These are phyloP conservation scores for Eremothecium gossypii DNA, from an alignment of 1,139 yeast genomes.

Conservation along the genomic window DNA sequence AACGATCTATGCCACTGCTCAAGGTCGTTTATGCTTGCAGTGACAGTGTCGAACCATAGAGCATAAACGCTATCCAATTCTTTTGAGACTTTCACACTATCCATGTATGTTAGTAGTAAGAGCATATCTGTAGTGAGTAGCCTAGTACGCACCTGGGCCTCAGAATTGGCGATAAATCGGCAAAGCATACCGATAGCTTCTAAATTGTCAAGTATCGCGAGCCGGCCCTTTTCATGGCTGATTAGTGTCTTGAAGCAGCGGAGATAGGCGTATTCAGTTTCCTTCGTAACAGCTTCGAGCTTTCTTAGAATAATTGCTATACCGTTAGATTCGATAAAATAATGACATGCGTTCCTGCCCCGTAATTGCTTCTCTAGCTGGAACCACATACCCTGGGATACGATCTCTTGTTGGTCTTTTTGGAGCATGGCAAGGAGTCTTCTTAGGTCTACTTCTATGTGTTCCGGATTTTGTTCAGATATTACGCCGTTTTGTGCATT, in stretches of 20 bases:
- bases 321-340: constrained; percentile 14
- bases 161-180: constrained; percentile 8
- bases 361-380: constrained; percentile 21
- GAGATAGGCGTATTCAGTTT: constrained; percentile 18
- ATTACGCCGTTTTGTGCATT: neutral
- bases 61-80: constrained; percentile 6
- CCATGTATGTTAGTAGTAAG: constrained; percentile 17
- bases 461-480: neutral
- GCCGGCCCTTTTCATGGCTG: constrained; percentile 14
- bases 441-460: neutral
- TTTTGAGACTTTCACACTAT: constrained; percentile 8
- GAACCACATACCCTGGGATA: constrained; percentile 9
- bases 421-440: neutral
- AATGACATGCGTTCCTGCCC: constrained; percentile 11
- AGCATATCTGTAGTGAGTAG: constrained; percentile 19
- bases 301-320: neutral
- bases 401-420: neutral
- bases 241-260: constrained; percentile 21
- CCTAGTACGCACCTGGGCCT: constrained; percentile 12
- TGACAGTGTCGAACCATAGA: constrained; percentile 6
- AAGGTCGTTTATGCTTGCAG: constrained; percentile 2
- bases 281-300: constrained; percentile 6
- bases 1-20: constrained; percentile 2
- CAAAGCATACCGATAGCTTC: constrained; percentile 13
- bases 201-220: constrained; percentile 8